Conservation (phyloP, 2,329 filamentous ascomycete species). For the Ilyonectria robusta region DNA sequence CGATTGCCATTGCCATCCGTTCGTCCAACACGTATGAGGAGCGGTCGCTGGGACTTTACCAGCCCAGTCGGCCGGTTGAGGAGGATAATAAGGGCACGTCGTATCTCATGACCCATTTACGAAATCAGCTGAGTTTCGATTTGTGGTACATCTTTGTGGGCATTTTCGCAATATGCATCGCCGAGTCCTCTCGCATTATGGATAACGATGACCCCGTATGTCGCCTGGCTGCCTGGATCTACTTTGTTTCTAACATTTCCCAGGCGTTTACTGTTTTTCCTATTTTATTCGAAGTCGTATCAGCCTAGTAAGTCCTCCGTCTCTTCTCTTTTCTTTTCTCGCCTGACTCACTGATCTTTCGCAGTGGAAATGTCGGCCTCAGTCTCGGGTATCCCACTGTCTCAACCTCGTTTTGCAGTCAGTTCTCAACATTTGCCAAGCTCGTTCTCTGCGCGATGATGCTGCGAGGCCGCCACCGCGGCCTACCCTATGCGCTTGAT, state of each 20-base stretch:
- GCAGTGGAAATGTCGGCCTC: constrained; percentile 54
- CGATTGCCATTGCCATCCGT: constrained; percentile 73
- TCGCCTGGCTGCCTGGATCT: not conserved
- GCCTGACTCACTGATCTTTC: constrained; percentile 18
- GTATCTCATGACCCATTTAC: constrained; percentile 53
- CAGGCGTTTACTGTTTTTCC: constrained; percentile 51
- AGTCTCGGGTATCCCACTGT: constrained; percentile 52
- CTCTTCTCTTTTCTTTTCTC: not conserved
- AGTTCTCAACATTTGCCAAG: constrained; percentile 53
- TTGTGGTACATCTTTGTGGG: constrained; percentile 59
- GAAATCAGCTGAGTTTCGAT: constrained; percentile 58
- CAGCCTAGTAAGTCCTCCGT: constrained; percentile 49
- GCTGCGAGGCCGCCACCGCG: constrained; percentile 55
- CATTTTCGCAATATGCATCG: constrained; percentile 54
- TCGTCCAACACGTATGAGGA: constrained; percentile 75
- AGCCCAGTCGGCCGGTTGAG: constrained; percentile 47
- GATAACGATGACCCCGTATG: constrained; percentile 44
- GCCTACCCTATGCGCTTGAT: constrained; percentile 53
- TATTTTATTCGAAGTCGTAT: constrained; percentile 53
- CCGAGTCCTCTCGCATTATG: constrained; percentile 48
- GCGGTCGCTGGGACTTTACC: constrained; percentile 71
- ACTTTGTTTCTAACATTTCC: not conserved
- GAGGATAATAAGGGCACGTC: constrained; percentile 45
- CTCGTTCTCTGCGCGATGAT: constrained; percentile 56
- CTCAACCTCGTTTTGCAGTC: constrained; percentile 48